Conservation (phyloP, 305 asterid species). For the Ajuga reptans region DNA sequence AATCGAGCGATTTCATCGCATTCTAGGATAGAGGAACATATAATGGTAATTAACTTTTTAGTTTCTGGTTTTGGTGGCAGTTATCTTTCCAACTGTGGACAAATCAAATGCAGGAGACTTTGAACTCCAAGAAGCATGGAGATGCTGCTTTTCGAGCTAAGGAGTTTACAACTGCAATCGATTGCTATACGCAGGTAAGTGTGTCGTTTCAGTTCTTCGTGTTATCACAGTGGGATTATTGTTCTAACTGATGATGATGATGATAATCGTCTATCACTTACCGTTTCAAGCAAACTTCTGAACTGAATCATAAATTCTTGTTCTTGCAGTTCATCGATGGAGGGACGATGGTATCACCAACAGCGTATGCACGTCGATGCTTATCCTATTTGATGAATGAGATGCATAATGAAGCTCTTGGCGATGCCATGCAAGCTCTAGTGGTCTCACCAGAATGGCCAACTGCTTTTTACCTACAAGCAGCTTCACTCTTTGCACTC, state of each 20-base stretch:
- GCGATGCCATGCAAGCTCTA: constrained; percentile 77
- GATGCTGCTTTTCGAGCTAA: constrained; percentile 59
- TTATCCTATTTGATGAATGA: constrained; percentile 62
- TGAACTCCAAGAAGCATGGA: constrained; percentile 58
- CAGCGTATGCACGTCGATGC: constrained; percentile 70
- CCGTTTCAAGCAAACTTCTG: background rate
- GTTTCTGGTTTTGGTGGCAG: constrained; percentile 23
- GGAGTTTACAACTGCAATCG: constrained; percentile 51
- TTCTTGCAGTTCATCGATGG: constrained; percentile 69
- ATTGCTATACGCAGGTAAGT: constrained; percentile 55
- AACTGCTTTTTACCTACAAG: constrained; percentile 70
- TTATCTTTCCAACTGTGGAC: constrained; percentile 69
- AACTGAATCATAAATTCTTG: background rate
- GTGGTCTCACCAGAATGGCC: constrained; percentile 82
- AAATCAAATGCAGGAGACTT: constrained; percentile 66
- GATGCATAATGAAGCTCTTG: constrained; percentile 62
- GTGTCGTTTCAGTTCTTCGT: background rate
- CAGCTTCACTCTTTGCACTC: constrained; percentile 60
- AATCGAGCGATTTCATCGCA: background rate
- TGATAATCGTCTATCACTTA: no score
- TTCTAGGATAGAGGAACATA: background rate
- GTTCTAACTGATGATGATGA: no score
- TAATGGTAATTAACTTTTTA: background rate
- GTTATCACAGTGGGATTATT: no score
- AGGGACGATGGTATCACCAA: constrained; percentile 82